Conservation (phyloP, 352 stramenopile genomes). For the Globisporangium echinulatum region DNA sequence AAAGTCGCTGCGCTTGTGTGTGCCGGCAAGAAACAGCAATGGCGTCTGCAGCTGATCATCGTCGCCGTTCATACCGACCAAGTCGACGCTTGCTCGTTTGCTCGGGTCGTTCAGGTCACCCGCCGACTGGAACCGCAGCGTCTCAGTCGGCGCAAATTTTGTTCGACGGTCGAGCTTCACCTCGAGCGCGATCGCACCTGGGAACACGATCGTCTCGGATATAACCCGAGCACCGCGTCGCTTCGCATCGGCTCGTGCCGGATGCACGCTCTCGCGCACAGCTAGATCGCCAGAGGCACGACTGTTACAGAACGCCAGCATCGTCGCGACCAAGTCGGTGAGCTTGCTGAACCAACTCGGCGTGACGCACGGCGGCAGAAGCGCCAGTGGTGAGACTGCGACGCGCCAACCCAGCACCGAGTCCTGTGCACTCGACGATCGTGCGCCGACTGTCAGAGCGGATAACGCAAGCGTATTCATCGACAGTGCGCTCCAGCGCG, state of each 20-base stretch:
- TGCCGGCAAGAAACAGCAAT: constrained; percentile 34
- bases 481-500: background rate
- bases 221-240: background rate
- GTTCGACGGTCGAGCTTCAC: constrained; percentile 62
- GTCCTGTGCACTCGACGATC: constrained; percentile 1
- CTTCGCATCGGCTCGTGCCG: constrained; percentile 12
- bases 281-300: constrained; percentile 21
- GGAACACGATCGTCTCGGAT: constrained; percentile 24
- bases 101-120: background rate
- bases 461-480: constrained; percentile 2
- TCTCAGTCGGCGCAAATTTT: constrained; percentile 26
- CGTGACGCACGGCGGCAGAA: constrained; percentile 21
- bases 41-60: constrained; percentile 19
- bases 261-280: constrained; percentile 49
- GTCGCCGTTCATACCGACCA: constrained; percentile 33
- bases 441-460: background rate
- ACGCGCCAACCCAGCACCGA: constrained; percentile 5
- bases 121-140: constrained; percentile 19
- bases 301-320: constrained; percentile 50
- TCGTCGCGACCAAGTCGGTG: constrained; percentile 41
- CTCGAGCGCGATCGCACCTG: constrained; percentile 55
- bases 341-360: constrained; percentile 62
- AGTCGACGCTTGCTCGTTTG: constrained; percentile 2
- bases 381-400: constrained; percentile 28
- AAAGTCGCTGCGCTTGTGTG: constrained; percentile 17